These are phyloP conservation scores for Penicillium steckii DNA, from an alignment of 495 filamentous ascomycete species.

Conservation along the genomic window DNA sequence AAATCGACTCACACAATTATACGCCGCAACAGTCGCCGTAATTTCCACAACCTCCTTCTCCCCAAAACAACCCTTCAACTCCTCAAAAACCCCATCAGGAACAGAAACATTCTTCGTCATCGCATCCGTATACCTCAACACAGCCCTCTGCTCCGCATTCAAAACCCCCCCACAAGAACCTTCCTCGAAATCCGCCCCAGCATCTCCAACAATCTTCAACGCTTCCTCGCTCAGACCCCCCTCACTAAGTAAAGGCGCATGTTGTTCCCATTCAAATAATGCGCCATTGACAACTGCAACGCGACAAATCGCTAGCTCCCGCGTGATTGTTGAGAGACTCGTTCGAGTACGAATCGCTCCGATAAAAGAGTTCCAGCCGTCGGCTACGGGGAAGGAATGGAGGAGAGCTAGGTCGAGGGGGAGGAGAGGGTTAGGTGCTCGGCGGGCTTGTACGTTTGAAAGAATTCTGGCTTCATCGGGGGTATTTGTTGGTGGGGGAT, in stretches of 20 bases:
- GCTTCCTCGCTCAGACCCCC: conserved; percentile 51
- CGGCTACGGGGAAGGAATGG: conserved; percentile 68
- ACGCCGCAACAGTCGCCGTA: conserved; percentile 74
- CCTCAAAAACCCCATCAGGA: conserved; percentile 59
- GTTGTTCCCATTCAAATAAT: conserved; percentile 77
- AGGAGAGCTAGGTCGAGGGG: conserved; percentile 71
- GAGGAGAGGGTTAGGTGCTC: conserved; percentile 62
- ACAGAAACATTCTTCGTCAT: conserved; percentile 70
- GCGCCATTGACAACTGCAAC: conserved; percentile 73
- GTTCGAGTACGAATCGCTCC: conserved; percentile 70
- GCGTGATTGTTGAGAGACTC: conserved; percentile 53
- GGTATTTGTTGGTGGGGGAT: conserved; percentile 50
- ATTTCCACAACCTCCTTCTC: conserved; percentile 76
- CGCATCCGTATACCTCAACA: conserved; percentile 69
- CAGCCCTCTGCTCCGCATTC: conserved; percentile 59
- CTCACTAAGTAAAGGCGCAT: conserved; percentile 60
- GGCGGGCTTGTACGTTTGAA: conserved; percentile 58
- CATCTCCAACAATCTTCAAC: conserved; percentile 41
- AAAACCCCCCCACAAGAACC: conserved; percentile 32
- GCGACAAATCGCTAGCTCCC: conserved; percentile 72
- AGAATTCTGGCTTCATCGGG: conserved; percentile 55
- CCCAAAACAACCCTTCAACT: conserved; percentile 55
- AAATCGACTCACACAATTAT: conserved; percentile 86
- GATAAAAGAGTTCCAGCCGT: conserved; percentile 81
- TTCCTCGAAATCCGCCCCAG: conserved; percentile 16